phyloP scores from a whole-genome alignment of 2,329 filamentous ascomycete genomes.

The Ophiostoma sp. region DNA sequence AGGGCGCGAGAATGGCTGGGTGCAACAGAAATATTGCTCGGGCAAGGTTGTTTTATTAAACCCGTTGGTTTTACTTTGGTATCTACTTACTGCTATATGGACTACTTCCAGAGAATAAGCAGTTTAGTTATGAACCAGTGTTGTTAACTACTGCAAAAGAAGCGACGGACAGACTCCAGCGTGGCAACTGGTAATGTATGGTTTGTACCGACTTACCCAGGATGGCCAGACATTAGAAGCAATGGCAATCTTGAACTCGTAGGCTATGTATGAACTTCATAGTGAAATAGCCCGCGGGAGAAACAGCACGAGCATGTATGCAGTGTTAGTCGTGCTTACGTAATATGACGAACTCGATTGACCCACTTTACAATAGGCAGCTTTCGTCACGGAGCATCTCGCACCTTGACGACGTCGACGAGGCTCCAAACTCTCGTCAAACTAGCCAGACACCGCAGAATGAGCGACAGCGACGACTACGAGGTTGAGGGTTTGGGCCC shows the following conservation, averaged over 20 bases:
- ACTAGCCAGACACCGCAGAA: neutral
- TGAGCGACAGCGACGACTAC: constrained; percentile 54
- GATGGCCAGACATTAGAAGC: neutral
- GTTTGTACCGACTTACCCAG: neutral
- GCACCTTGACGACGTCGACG: neutral
- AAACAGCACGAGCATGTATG: neutral
- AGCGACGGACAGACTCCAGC: neutral
- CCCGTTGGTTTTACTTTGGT: too few relatives aligned
- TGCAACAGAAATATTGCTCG: too few relatives aligned
- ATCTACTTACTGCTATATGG: too few relatives aligned
- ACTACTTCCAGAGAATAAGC: too few relatives aligned
- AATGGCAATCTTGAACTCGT: neutral
- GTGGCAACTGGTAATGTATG: neutral
- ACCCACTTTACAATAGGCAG: neutral
- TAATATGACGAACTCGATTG: neutral
- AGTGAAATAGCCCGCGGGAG: neutral
- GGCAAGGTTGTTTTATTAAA: too few relatives aligned
- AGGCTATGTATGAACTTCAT: neutral
- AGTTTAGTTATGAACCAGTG: neutral
- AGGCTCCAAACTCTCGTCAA: neutral
- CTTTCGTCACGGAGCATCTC: neutral
- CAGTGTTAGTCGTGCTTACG: constrained; percentile 34
- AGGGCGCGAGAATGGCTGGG: too few relatives aligned
- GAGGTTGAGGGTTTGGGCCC: constrained; percentile 50
- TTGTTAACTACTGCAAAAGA: neutral